Evolutionary conservation across 768 basidiomycete genomes (phyloP).

Genomic region (Xerocomus brunneocitrinus): DNA sequence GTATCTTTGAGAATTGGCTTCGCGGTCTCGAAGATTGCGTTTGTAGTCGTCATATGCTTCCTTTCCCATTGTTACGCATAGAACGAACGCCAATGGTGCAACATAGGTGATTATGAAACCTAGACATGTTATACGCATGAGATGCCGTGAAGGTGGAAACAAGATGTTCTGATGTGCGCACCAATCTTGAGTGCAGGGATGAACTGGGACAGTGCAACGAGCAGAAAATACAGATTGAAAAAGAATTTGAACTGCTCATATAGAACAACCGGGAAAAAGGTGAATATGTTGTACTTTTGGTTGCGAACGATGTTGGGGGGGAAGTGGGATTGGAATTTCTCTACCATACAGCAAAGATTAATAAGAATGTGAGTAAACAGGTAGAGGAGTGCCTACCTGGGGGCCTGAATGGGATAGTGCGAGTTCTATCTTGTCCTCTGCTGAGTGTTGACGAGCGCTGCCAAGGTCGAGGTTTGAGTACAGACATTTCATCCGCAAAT

Average conservation of each 20-base stretch:
- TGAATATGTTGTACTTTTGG: conserved; percentile 95
- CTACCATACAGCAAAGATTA: conserved; percentile 33
- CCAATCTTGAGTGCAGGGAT: conserved; percentile 95
- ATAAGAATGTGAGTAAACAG: not conserved
- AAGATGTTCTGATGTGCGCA: conserved; percentile 31
- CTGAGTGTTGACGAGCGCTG: conserved; percentile 23
- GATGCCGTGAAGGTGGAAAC: not conserved
- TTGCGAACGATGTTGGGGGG: conserved; percentile 93
- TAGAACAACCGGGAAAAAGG: conserved; percentile 95
- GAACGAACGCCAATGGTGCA: conserved; percentile 92
- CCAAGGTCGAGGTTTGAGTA: not conserved
- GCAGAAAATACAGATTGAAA: conserved; percentile 97
- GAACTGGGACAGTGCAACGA: conserved; percentile 95
- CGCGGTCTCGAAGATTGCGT: conserved; percentile 83
- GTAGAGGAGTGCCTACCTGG: conserved; percentile 42
- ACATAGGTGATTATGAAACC: conserved; percentile 96
- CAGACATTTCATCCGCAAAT: not conserved
- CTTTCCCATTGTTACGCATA: conserved; percentile 95
- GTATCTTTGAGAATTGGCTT: conserved; percentile 94
- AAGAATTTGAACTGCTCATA: conserved; percentile 99
- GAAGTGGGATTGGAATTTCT: conserved; percentile 65
- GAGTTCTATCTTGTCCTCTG: conserved; percentile 58
- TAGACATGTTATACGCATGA: conserved; percentile 26
- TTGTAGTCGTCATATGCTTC: conserved; percentile 99
- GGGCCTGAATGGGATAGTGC: conserved; percentile 74